A percentile compares a stretch with the other conserved stretches of the same genome.
These are phyloP conservation scores for Mimosa bimucronata DNA, from an alignment of 306 rosid genomes.

Conservation along the genomic window DNA sequence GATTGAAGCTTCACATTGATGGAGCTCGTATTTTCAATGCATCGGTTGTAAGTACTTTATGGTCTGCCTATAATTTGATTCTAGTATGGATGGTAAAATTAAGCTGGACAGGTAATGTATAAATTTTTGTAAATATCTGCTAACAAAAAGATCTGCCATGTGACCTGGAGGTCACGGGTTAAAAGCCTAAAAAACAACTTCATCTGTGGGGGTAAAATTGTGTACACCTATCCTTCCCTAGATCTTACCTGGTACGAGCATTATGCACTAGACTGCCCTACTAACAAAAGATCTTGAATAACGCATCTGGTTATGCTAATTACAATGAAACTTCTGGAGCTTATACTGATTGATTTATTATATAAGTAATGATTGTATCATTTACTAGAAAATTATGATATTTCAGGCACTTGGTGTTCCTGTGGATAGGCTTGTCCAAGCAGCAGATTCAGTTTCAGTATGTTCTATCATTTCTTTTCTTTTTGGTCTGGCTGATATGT, in stretches of 20 bases:
- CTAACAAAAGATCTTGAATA: neutral
- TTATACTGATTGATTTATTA: neutral
- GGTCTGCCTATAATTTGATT: constrained; percentile 22
- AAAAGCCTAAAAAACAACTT: too few relatives aligned
- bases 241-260: too few relatives aligned
- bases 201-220: too few relatives aligned
- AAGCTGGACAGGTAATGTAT: neutral
- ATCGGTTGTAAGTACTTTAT: constrained; percentile 60
- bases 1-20: constrained; percentile 89
- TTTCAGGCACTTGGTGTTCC: constrained; percentile 94
- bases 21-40: constrained; percentile 98
- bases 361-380: neutral
- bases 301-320: neutral
- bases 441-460: constrained; percentile 93
- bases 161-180: too few relatives aligned
- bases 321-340: constrained; percentile 5
- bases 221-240: too few relatives aligned
- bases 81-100: constrained; percentile 5
- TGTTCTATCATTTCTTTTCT: constrained; percentile 22
- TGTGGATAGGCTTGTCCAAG: constrained; percentile 80
- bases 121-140: neutral
- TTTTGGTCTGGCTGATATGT: constrained; percentile 48
- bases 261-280: neutral
- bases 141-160: too few relatives aligned
- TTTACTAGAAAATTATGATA: constrained; percentile 35